phyloP scores from a whole-genome alignment of 2,329 filamentous ascomycete genomes.

The Amauroascus verrucosus region DNA sequence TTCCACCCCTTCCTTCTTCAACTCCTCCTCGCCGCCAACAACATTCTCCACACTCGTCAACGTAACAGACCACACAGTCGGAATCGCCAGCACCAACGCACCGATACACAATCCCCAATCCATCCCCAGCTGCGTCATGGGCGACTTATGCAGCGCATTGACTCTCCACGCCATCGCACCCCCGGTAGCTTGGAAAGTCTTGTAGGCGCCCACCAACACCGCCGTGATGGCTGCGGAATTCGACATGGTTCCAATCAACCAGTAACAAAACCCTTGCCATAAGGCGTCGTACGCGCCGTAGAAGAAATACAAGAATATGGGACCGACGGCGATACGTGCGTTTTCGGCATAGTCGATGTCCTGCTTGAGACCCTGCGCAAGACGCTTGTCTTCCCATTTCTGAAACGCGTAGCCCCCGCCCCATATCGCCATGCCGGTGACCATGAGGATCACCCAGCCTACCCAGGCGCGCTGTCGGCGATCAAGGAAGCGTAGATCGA shows the following conservation, averaged over 20 bases:
- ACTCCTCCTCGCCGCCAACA: neutral
- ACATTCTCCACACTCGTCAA: slow-evolving; percentile 20
- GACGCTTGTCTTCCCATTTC: slow-evolving; percentile 41
- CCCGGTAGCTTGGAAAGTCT: slow-evolving; percentile 37
- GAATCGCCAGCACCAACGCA: slow-evolving; percentile 35
- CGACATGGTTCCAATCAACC: slow-evolving; percentile 43
- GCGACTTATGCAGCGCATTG: slow-evolving; percentile 29
- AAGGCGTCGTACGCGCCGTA: slow-evolving; percentile 59
- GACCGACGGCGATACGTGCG: slow-evolving; percentile 44
- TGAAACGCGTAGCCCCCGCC: slow-evolving; percentile 57
- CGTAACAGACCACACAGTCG: slow-evolving; percentile 36
- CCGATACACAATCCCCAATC: slow-evolving; percentile 41
- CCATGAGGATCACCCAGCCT: slow-evolving; percentile 40
- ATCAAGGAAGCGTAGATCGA: slow-evolving; percentile 27
- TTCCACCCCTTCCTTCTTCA: neutral
- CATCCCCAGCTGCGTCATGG: slow-evolving; percentile 38
- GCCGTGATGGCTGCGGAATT: slow-evolving; percentile 36
- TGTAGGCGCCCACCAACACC: slow-evolving; percentile 40
- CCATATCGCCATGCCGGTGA: slow-evolving; percentile 46
- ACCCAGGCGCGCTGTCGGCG: slow-evolving; percentile 40
- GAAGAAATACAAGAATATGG: slow-evolving; percentile 61
- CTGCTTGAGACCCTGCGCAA: slow-evolving; percentile 34
- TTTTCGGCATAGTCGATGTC: slow-evolving; percentile 42
- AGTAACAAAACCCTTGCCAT: slow-evolving; percentile 58
- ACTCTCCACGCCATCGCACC: slow-evolving; percentile 41